Evolutionary conservation across 495 filamentous ascomycete genomes (phyloP).

Genomic region (Penicillium canariense): DNA sequence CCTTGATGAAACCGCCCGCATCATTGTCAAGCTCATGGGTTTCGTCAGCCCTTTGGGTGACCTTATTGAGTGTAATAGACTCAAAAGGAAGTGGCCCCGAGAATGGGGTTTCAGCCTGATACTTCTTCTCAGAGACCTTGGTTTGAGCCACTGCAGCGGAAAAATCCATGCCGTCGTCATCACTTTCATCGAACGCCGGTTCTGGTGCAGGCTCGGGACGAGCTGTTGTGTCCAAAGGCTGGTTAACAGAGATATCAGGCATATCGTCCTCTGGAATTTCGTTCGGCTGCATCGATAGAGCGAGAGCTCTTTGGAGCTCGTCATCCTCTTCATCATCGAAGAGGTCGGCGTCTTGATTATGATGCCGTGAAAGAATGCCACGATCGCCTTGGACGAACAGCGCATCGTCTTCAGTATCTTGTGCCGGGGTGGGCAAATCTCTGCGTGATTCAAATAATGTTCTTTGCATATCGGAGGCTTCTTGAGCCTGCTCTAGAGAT

Average conservation of each 20-base stretch:
- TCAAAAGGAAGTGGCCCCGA: constrained; percentile 88
- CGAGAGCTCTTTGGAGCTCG: constrained; percentile 77
- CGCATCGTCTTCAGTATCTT: constrained; percentile 50
- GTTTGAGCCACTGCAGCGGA: constrained; percentile 42
- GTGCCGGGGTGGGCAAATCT: not conserved
- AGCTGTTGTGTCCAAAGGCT: constrained; percentile 13
- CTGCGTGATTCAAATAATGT: constrained; percentile 38
- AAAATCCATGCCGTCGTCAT: constrained; percentile 47
- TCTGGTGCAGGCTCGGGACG: constrained; percentile 13
- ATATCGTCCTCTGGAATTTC: constrained; percentile 32
- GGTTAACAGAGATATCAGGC: constrained; percentile 36
- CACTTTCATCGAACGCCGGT: constrained; percentile 31
- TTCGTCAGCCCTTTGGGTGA: not conserved
- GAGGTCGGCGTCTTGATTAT: constrained; percentile 33
- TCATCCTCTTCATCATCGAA: constrained; percentile 62
- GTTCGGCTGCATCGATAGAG: constrained; percentile 63
- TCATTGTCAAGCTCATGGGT: constrained; percentile 44
- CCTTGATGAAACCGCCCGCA: constrained; percentile 69
- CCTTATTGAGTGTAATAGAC: constrained; percentile 67
- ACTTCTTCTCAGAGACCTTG: constrained; percentile 31
- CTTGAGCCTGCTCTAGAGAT: constrained; percentile 37
- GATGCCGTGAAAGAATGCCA: constrained; percentile 24
- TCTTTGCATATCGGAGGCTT: constrained; percentile 41
- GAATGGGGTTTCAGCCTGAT: constrained; percentile 36
- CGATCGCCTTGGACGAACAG: constrained; percentile 62